Evolutionary conservation across 768 basidiomycete genomes (phyloP).

Genomic region (Serendipita sp.): DNA sequence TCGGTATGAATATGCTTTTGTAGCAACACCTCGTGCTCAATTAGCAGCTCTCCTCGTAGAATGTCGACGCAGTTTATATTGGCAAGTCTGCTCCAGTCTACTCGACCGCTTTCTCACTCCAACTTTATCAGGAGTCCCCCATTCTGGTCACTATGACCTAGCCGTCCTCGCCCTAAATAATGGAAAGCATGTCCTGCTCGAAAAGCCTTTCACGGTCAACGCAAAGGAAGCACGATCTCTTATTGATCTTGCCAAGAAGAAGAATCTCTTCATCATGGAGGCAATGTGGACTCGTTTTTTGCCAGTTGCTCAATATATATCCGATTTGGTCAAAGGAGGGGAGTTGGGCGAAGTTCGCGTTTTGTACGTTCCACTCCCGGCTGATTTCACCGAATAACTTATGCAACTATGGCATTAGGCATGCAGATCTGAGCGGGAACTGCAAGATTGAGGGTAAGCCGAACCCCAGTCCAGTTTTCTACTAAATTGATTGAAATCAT

Average conservation of each 20-base stretch:
- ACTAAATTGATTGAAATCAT: not conserved
- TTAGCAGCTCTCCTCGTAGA: constrained; percentile 24
- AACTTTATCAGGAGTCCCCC: constrained; percentile 49
- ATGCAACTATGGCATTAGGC: constrained; percentile 16
- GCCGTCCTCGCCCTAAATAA: constrained; percentile 60
- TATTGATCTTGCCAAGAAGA: constrained; percentile 55
- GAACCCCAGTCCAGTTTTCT: not conserved
- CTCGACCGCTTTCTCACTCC: not conserved
- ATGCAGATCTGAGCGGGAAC: constrained; percentile 64
- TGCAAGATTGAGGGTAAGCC: constrained; percentile 48
- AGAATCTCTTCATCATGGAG: constrained; percentile 83
- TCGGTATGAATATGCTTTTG: constrained; percentile 28
- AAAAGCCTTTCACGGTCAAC: constrained; percentile 77
- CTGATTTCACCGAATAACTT: not conserved
- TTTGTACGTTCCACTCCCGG: constrained; percentile 18
- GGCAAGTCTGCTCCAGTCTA: constrained; percentile 21
- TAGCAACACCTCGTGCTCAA: not conserved
- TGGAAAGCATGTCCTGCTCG: constrained; percentile 75
- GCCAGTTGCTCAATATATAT: constrained; percentile 48
- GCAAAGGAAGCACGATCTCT: constrained; percentile 60
- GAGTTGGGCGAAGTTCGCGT: constrained; percentile 50
- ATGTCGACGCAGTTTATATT: constrained; percentile 66
- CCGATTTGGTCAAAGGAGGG: constrained; percentile 45
- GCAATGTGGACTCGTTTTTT: constrained; percentile 81
- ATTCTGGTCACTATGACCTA: constrained; percentile 69